A percentile compares a stretch with the other conserved stretches of the same genome.
Evolutionary conservation across 331 rosid genomes (phyloP).

Genomic region (Phaseolus coccineus): DNA sequence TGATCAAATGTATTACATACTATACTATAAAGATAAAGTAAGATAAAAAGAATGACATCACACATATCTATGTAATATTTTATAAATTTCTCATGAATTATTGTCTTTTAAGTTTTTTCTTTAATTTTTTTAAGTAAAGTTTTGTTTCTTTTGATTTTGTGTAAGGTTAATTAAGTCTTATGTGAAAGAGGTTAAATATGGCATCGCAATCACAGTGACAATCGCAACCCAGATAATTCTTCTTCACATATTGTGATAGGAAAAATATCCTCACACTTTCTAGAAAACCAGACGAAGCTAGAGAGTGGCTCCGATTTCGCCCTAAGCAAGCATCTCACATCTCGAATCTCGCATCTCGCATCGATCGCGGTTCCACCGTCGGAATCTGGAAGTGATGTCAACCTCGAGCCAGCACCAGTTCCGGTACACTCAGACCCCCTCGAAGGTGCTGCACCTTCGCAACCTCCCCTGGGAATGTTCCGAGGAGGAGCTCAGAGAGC

Average conservation of each 20-base stretch:
- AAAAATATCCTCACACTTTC: neutral
- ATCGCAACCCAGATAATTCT: too few species aligned
- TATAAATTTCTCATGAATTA: too few species aligned
- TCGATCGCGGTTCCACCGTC: neutral
- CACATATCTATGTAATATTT: too few species aligned
- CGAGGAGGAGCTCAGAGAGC: constrained; percentile 85
- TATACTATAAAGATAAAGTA: too few species aligned
- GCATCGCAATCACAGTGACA: too few species aligned
- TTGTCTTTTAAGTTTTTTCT: too few species aligned
- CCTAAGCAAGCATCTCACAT: neutral
- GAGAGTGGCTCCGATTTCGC: neutral
- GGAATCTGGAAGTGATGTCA: constrained; percentile 59
- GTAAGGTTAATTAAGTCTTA: too few species aligned
- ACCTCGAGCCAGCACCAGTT: constrained; percentile 80
- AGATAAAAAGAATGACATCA: too few species aligned
- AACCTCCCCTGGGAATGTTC: constrained; percentile 94
- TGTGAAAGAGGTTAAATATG: too few species aligned
- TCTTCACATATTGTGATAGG: neutral
- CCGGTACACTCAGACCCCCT: constrained; percentile 94
- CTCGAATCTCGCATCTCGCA: neutral
- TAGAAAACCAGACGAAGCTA: neutral
- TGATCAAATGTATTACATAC: too few species aligned
- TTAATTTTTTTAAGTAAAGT: too few species aligned
- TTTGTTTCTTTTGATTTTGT: too few species aligned
- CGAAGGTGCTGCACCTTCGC: constrained; percentile 91